Conservation (phyloP, 78 protist species). For the Isochrysis galbana region DNA sequence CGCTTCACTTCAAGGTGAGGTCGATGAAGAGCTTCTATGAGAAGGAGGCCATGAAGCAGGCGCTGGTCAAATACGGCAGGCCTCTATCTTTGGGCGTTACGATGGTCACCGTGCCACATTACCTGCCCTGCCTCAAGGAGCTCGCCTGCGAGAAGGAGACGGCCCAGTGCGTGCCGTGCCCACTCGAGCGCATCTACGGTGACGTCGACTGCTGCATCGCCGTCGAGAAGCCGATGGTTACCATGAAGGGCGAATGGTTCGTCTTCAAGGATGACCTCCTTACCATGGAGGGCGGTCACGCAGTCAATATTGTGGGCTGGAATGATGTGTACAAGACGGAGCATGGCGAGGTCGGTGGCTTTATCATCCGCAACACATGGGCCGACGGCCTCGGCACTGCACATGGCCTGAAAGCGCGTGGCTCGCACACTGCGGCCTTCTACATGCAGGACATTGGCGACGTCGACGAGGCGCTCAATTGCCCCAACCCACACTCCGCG, state of each 20-base stretch:
- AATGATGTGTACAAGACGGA: not conserved
- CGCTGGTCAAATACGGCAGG: not conserved
- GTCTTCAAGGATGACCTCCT: not conserved
- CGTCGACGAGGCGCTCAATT: not conserved
- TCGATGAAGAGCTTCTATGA: not conserved
- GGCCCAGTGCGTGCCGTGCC: not conserved
- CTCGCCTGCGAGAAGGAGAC: not conserved
- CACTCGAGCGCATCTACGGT: not conserved
- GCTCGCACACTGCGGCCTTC: not conserved
- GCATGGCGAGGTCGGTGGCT: not conserved
- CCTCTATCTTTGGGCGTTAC: not conserved
- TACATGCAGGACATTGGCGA: not conserved
- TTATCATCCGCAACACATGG: not conserved
- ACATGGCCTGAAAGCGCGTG: not conserved
- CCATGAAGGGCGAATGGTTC: not conserved
- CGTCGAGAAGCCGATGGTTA: not conserved
- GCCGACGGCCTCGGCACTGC: not conserved
- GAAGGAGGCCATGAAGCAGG: not conserved
- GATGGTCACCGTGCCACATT: not conserved
- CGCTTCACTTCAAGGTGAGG: not conserved
- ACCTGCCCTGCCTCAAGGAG: not conserved
- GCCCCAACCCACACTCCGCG: slow-evolving; percentile 7
- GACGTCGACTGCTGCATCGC: not conserved
- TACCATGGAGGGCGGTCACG: not conserved
- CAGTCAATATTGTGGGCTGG: not conserved